Evolutionary conservation across 23 red algal genomes (phyloP).

Genomic region (Chondrus crispus): DNA sequence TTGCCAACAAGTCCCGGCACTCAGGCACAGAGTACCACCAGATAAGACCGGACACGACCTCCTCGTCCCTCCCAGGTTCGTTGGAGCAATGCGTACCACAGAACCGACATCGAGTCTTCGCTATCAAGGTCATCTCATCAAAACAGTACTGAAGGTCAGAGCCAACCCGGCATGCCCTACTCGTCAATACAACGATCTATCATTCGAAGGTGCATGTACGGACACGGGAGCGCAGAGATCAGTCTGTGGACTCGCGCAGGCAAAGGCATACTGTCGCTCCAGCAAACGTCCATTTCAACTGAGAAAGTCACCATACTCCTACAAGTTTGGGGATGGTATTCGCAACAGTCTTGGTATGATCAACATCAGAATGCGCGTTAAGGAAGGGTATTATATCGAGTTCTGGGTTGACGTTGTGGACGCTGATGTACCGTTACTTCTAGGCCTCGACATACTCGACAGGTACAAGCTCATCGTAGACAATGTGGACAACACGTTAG

Average conservation of each 20-base stretch:
- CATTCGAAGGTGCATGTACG: not conserved
- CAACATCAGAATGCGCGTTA: not conserved
- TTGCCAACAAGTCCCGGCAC: too few relatives aligned
- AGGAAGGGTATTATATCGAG: not conserved
- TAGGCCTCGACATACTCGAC: constrained; percentile 8
- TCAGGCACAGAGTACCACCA: too few relatives aligned
- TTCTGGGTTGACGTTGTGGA: constrained; percentile 9
- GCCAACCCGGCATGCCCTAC: too few relatives aligned
- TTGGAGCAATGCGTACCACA: too few relatives aligned
- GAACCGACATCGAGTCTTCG: too few relatives aligned
- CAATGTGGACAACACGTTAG: not conserved
- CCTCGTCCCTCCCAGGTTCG: too few relatives aligned
- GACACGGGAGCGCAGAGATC: not conserved
- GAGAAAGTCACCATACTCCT: not conserved
- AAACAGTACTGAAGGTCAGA: too few relatives aligned
- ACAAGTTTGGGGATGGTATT: not conserved
- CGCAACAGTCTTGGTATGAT: not conserved
- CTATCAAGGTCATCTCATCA: too few relatives aligned
- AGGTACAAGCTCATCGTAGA: not conserved
- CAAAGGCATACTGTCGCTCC: not conserved
- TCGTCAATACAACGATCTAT: too few relatives aligned
- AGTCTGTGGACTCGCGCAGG: not conserved
- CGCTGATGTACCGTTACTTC: not conserved
- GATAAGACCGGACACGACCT: too few relatives aligned
- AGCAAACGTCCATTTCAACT: not conserved